Evolutionary conservation across 2,329 filamentous ascomycete genomes (phyloP).

Genomic region (Penicillium nordicum): DNA sequence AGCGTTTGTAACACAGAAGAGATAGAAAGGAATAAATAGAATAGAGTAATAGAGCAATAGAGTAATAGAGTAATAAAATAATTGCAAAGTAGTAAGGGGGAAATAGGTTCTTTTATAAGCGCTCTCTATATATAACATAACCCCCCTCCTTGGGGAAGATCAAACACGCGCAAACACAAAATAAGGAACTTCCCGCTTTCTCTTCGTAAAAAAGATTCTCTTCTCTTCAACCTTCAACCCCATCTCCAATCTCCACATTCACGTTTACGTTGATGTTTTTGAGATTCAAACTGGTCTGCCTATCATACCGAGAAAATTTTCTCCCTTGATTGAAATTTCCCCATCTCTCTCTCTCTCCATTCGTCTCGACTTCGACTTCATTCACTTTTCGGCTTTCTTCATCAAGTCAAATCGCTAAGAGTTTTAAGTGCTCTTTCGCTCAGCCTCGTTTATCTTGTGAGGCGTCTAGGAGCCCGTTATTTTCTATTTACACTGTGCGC

Average conservation of each 20-base stretch:
- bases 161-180: slow-evolving; percentile 29
- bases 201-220: slow-evolving; percentile 24
- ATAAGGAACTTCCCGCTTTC: slow-evolving; percentile 22
- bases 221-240: slow-evolving; percentile 15
- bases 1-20: neutral
- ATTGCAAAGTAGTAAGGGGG: neutral
- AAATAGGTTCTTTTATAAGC: neutral
- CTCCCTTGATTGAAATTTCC: slow-evolving; percentile 22
- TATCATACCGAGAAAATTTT: slow-evolving; percentile 12
- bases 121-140: slow-evolving; percentile 19
- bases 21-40: neutral
- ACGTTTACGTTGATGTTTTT: slow-evolving; percentile 3
- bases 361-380: neutral
- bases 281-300: slow-evolving; percentile 2
- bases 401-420: slow-evolving; percentile 12
- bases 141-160: slow-evolving; percentile 11
- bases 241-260: slow-evolving; percentile 5
- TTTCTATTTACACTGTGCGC: slow-evolving; percentile 16
- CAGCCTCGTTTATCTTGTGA: slow-evolving; percentile 8
- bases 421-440: slow-evolving; percentile 6
- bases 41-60: too few relatives aligned
- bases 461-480: slow-evolving; percentile 21
- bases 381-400: neutral
- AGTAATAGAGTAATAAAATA: neutral
- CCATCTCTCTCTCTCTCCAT: slow-evolving; percentile 9